Evolutionary conservation across 75 land plant genomes (phyloP).

Genomic region (Sequoiadendron giganteum): DNA sequence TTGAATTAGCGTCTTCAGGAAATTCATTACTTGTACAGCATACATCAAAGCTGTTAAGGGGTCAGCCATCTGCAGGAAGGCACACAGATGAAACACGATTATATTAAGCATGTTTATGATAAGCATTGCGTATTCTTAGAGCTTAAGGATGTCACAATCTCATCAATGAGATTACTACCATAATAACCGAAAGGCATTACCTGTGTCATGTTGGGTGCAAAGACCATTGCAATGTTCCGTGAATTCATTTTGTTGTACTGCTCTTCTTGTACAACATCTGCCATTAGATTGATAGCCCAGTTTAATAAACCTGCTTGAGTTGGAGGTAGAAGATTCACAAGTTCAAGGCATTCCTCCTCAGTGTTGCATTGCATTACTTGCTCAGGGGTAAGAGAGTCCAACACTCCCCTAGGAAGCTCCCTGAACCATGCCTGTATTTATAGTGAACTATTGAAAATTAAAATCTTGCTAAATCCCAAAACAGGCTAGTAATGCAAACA

Average conservation of each 20-base stretch:
- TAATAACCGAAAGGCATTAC: slow-evolving; percentile 23
- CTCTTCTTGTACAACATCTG: slow-evolving; percentile 85
- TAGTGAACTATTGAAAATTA: background rate
- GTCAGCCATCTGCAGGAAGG: slow-evolving; percentile 70
- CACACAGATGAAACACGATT: background rate
- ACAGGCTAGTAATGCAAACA: background rate
- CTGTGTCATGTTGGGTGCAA: slow-evolving; percentile 99
- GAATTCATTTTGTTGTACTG: slow-evolving; percentile 88
- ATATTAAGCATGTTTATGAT: background rate
- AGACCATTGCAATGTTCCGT: slow-evolving; percentile 93
- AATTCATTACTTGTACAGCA: slow-evolving; percentile 92
- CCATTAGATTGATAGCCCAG: slow-evolving; percentile 95
- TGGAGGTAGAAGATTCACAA: slow-evolving; percentile 68
- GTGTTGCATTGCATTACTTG: slow-evolving; percentile 81
- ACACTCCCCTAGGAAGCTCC: slow-evolving; percentile 82
- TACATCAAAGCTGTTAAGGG: slow-evolving; percentile 88
- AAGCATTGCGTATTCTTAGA: background rate
- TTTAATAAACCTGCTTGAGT: slow-evolving; percentile 77
- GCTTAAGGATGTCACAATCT: background rate
- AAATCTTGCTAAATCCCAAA: background rate
- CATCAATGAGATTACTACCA: background rate
- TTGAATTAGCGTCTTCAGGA: slow-evolving; percentile 68
- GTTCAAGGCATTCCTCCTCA: slow-evolving; percentile 70
- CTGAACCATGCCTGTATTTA: slow-evolving; percentile 87
- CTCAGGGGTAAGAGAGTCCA: slow-evolving; percentile 79